A percentile compares a stretch with the other conserved stretches of the same genome.
Conservation (phyloP, 2,329 filamentous ascomycete species). For the Ophiostoma perfectum region DNA sequence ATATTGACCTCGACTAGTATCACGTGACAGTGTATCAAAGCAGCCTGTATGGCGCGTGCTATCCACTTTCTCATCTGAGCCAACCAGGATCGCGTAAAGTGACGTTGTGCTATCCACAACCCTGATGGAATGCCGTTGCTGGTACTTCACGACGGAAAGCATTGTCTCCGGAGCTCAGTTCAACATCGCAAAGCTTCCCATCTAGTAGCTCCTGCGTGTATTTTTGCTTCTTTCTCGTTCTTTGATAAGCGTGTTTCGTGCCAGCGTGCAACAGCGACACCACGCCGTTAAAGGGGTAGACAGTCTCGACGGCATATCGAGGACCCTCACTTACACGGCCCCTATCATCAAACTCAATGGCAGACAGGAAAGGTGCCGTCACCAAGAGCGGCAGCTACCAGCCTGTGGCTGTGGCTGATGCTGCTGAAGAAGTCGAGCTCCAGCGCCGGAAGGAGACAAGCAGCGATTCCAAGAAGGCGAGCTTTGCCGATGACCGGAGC, state of each 20-base stretch:
- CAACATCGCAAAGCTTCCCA: neutral
- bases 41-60: neutral
- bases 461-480: neutral
- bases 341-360: neutral
- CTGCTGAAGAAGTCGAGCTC: slow-evolving; percentile 17
- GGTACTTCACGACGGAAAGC: neutral
- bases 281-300: neutral
- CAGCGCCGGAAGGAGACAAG: neutral
- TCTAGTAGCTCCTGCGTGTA: neutral
- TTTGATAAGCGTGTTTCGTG: neutral
- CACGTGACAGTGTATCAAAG: neutral
- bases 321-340: neutral
- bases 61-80: neutral
- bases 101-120: slow-evolving; percentile 1
- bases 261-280: neutral
- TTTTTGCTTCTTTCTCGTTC: neutral
- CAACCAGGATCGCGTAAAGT: neutral
- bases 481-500: slow-evolving; percentile 6
- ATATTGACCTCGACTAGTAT: neutral
- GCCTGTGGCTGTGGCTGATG: slow-evolving; percentile 20
- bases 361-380: neutral
- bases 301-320: neutral
- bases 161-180: neutral
- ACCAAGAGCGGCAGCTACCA: slow-evolving; percentile 19
- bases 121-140: neutral